Evolutionary conservation across 176 grass and related monocot species (phyloP).

Genomic region (Ensete ventricosum): DNA sequence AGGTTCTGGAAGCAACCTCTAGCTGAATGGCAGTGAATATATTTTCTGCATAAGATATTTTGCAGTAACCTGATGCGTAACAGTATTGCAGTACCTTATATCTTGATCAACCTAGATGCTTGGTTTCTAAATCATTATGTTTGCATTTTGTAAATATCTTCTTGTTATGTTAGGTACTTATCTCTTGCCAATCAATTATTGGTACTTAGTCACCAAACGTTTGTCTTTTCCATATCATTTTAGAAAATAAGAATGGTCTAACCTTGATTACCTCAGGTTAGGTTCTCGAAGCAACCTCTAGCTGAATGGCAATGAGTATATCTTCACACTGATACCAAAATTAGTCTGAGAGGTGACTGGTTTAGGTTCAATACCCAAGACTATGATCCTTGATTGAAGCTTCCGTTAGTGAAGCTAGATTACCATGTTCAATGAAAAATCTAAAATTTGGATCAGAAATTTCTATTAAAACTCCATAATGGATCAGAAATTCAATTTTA

Average conservation of each 20-base stretch:
- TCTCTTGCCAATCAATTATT: background rate
- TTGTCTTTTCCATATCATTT: constrained; percentile 4
- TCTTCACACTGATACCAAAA: background rate
- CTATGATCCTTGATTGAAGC: too few species aligned
- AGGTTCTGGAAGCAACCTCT: background rate
- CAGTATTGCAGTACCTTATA: background rate
- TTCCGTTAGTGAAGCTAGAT: too few species aligned
- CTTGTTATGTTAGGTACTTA: background rate
- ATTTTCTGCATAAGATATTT: background rate
- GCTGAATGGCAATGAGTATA: background rate
- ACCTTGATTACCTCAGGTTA: background rate
- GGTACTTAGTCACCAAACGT: background rate
- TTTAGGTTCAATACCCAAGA: too few species aligned
- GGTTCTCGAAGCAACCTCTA: background rate
- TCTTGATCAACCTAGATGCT: background rate
- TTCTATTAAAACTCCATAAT: too few species aligned
- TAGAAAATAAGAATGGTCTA: background rate
- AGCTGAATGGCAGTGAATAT: background rate
- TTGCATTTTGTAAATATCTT: background rate
- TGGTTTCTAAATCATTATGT: background rate
- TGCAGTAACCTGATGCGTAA: background rate
- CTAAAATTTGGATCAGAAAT: too few species aligned
- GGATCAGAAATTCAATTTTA: too few species aligned
- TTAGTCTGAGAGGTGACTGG: too few species aligned
- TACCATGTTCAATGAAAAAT: too few species aligned